These are phyloP conservation scores for Lipomyces sp. DNA, from an alignment of 805 yeast species.

Conservation along the genomic window DNA sequence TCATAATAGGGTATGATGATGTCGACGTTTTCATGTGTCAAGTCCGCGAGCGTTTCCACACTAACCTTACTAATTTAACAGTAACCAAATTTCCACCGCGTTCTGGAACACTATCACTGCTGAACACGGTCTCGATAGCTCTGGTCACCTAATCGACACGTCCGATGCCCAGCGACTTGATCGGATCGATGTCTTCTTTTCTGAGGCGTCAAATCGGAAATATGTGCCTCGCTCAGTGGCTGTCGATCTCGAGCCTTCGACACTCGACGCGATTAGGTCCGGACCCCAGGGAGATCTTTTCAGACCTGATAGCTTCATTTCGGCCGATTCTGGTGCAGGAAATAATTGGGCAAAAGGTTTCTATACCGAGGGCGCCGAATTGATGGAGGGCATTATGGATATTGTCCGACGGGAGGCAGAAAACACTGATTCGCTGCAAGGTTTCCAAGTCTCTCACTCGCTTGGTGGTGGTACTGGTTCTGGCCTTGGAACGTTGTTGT, in stretches of 20 bases:
- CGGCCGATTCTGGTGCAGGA: constrained; percentile 92
- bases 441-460: constrained; percentile 87
- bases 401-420: constrained; percentile 93
- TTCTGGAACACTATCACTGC: constrained; percentile 51
- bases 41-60: not conserved
- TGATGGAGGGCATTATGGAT: constrained; percentile 87
- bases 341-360: constrained; percentile 98
- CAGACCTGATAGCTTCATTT: constrained; percentile 89
- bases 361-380: constrained; percentile 95
- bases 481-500: constrained; percentile 90
- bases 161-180: constrained; percentile 47
- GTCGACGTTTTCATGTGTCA: not conserved
- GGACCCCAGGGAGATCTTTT: constrained; percentile 83
- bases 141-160: constrained; percentile 44
- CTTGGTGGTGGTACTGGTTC: constrained; percentile 95
- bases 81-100: constrained; percentile 51
- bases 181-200: constrained; percentile 81
- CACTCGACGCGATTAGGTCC: constrained; percentile 81
- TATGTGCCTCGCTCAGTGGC: constrained; percentile 93
- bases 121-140: constrained; percentile 50
- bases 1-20: not conserved
- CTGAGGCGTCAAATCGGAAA: constrained; percentile 83
- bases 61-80: constrained; percentile 10
- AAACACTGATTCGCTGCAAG: constrained; percentile 89
- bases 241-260: constrained; percentile 93